phyloP scores from a whole-genome alignment of 768 basidiomycete species.

The Xerocomellus intermedius region DNA sequence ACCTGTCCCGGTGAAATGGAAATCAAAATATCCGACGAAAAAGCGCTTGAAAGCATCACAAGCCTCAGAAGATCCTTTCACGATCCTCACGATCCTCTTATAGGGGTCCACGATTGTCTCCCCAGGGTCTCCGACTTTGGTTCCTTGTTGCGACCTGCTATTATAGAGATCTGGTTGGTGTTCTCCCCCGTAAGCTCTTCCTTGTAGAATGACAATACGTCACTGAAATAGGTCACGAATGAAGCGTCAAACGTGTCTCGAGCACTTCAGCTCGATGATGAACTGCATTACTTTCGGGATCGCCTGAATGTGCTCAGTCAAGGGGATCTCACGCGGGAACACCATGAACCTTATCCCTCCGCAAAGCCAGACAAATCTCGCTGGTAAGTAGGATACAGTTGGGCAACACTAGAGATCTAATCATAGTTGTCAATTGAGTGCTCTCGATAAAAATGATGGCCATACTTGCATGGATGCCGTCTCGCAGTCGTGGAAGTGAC shows the following conservation, averaged over 20 bases:
- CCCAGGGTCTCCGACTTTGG: constrained; percentile 28
- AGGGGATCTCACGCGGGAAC: background rate
- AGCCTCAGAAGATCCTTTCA: constrained; percentile 7
- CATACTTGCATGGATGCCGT: background rate
- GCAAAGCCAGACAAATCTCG: background rate
- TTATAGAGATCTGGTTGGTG: constrained; percentile 29
- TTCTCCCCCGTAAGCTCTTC: constrained; percentile 22
- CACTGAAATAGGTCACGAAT: constrained; percentile 9
- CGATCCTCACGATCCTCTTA: constrained; percentile 20
- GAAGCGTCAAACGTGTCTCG: no score
- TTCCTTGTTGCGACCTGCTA: constrained; percentile 18
- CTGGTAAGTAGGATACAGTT: background rate
- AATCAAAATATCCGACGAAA: constrained; percentile 10
- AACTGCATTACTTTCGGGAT: background rate
- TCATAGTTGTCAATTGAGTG: no score
- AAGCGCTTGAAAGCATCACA: background rate
- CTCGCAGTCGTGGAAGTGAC: background rate
- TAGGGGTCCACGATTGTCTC: constrained; percentile 20
- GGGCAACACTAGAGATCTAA: background rate
- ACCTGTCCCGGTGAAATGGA: constrained; percentile 17
- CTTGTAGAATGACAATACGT: background rate
- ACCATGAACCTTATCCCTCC: background rate
- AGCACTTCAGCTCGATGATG: constrained; percentile 34
- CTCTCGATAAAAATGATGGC: background rate
- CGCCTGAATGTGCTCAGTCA: background rate